Evolutionary conservation across 352 stramenopile genomes (phyloP).

Genomic region (Pythium aquatile): DNA sequence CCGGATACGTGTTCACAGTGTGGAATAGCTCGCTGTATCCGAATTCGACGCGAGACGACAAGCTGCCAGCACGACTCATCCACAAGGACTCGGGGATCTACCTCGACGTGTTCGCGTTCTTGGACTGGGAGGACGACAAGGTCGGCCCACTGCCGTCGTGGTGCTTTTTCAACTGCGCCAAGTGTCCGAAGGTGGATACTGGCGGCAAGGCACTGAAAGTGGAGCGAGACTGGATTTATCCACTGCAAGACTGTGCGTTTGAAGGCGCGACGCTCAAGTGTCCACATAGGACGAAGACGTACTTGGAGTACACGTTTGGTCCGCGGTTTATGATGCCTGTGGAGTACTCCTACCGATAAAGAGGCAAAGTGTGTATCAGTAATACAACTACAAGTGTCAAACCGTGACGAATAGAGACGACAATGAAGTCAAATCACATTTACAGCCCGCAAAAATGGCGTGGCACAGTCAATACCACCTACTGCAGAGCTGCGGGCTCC

Average conservation of each 20-base stretch:
- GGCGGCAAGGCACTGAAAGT: slow-evolving; percentile 17
- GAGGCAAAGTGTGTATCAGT: neutral
- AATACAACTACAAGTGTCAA: neutral
- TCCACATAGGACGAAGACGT: slow-evolving; percentile 22
- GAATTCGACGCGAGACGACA: slow-evolving; percentile 19
- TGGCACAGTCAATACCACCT: neutral
- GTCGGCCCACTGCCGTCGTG: slow-evolving; percentile 26
- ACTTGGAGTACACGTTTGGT: slow-evolving; percentile 28
- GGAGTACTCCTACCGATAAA: neutral
- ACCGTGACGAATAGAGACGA: too few relatives aligned
- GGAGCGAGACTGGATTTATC: slow-evolving; percentile 29
- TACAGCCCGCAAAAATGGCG: too few relatives aligned
- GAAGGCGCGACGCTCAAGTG: slow-evolving; percentile 24
- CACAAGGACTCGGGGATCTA: slow-evolving; percentile 29
- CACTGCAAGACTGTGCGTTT: slow-evolving; percentile 28
- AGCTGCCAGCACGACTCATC: slow-evolving; percentile 26
- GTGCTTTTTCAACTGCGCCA: slow-evolving; percentile 28
- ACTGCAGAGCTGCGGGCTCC: neutral
- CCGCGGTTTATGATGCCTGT: slow-evolving; percentile 10
- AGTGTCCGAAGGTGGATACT: slow-evolving; percentile 11
- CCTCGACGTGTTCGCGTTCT: slow-evolving; percentile 36
- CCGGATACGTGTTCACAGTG: slow-evolving; percentile 23
- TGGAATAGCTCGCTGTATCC: slow-evolving; percentile 26
- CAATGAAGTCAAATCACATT: too few relatives aligned
- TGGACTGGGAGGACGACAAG: slow-evolving; percentile 22